These are phyloP conservation scores for Penicillium odoratum DNA, from an alignment of 495 filamentous ascomycete genomes.

Conservation along the genomic window DNA sequence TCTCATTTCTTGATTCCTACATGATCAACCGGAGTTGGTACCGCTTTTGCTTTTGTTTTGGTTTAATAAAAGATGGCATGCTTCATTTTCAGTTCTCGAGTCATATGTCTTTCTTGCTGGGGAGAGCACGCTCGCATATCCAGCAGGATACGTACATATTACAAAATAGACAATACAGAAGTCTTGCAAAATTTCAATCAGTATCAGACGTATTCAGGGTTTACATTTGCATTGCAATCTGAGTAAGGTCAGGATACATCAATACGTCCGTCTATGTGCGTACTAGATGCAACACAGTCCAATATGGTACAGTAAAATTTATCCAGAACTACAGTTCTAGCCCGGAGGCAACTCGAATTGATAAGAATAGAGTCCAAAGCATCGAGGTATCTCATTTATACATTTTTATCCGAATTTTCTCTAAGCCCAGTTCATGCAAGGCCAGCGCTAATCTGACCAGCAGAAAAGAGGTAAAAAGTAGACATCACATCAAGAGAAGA, in stretches of 20 bases:
- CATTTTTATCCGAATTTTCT: constrained; percentile 28
- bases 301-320: not conserved
- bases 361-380: not conserved
- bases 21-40: constrained; percentile 52
- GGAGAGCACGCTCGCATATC: not conserved
- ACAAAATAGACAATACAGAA: constrained; percentile 33
- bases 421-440: constrained; percentile 34
- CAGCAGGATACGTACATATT: constrained; percentile 24
- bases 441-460: constrained; percentile 43
- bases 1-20: constrained; percentile 43
- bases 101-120: constrained; percentile 22
- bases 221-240: not conserved
- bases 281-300: too few species aligned
- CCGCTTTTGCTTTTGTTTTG: constrained; percentile 36
- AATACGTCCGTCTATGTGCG: too few species aligned
- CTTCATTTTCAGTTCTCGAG: constrained; percentile 26
- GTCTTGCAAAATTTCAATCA: constrained; percentile 26
- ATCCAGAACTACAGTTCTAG: not conserved
- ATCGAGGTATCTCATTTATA: constrained; percentile 31
- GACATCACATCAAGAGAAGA: constrained; percentile 18
- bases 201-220: not conserved
- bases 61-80: constrained; percentile 45
- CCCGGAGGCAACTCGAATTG: not conserved
- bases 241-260: too few species aligned
- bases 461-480: constrained; percentile 26